Evolutionary conservation across 352 stramenopile genomes (phyloP), one percentile per base, ranked within the genome.

Genomic region (Phytophthora syringae): DNA sequence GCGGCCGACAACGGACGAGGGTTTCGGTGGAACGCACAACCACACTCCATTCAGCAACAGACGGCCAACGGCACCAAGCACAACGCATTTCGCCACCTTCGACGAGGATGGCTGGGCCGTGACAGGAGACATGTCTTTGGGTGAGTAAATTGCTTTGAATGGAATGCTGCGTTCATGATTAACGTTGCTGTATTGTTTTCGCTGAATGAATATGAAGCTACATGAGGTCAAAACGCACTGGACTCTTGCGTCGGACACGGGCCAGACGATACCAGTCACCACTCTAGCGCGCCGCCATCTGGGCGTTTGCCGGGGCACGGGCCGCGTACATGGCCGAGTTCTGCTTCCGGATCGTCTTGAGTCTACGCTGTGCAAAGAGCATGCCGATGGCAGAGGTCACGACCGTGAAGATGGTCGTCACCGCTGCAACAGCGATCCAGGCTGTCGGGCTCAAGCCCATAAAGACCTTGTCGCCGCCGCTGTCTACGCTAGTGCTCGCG

Each of bases 401-500:
- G 9, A 88, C 57, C 7, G 83, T 92, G 30, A 79, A 67, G 42
- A 84, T 72, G 9, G 76, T 84, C 18, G 71, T 76, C 27, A 76
- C 65, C 3, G 70, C 82, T 0, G 81, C 83, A 10, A 94, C 45
- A 22, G 61, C 67, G 65, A 92, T 90, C 85, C 85, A 94, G 7
- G 70, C 54, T 0, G 64, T 61, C 18, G 80, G 73, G 21, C 60
- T 84, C 10, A 91, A 59, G 4, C 83, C 83, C 2, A 90, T 52
- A 51, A 94, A 86, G 15, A 84, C 53, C 58, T 87, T 79, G 20
- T 78, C 78, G 24, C 85, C 85, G 25, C 85, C 85, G 21, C 83
- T 82, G 52, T 94, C 83, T 7, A 94, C 78, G 24, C 60, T 80
- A 25, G 60, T 74, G 2, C 52, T 66, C 24, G 69, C 68, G 4